phyloP scores from a whole-genome alignment of 352 stramenopile species.

The Pythium biforme region DNA sequence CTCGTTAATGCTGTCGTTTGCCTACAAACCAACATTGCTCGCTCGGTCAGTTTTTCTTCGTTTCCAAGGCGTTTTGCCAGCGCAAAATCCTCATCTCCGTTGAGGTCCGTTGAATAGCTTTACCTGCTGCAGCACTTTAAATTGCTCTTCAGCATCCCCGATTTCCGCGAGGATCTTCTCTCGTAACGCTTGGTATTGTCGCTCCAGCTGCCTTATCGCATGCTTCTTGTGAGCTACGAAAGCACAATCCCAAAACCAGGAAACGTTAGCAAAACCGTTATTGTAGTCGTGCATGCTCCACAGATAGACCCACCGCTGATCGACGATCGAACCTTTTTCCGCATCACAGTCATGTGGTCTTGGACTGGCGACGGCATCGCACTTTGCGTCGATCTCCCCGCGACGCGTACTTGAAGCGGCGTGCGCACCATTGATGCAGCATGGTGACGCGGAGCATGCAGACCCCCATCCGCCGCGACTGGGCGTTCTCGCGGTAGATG shows the following conservation, averaged over 20 bases:
- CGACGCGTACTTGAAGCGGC: constrained; percentile 11
- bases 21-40: constrained; percentile 7
- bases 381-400: background rate
- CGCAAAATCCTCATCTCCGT: background rate
- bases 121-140: constrained; percentile 28
- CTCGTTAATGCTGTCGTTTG: constrained; percentile 32
- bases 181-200: constrained; percentile 28
- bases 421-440: constrained; percentile 1
- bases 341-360: constrained; percentile 13
- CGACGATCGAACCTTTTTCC: constrained; percentile 22
- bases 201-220: constrained; percentile 24
- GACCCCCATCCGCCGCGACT: background rate
- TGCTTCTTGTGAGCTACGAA: constrained; percentile 27
- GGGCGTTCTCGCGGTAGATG: background rate
- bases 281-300: constrained; percentile 1
- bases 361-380: constrained; percentile 19
- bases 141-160: constrained; percentile 25
- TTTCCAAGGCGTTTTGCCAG: background rate
- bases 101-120: constrained; percentile 13
- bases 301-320: constrained; percentile 16
- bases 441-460: background rate
- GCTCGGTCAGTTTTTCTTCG: background rate
- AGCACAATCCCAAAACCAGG: constrained; percentile 14
- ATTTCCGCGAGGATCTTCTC: constrained; percentile 30
- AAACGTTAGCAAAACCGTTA: constrained; percentile 7